Evolutionary conservation across 768 basidiomycete genomes (phyloP).

Genomic region (Tubosaeta sp.): DNA sequence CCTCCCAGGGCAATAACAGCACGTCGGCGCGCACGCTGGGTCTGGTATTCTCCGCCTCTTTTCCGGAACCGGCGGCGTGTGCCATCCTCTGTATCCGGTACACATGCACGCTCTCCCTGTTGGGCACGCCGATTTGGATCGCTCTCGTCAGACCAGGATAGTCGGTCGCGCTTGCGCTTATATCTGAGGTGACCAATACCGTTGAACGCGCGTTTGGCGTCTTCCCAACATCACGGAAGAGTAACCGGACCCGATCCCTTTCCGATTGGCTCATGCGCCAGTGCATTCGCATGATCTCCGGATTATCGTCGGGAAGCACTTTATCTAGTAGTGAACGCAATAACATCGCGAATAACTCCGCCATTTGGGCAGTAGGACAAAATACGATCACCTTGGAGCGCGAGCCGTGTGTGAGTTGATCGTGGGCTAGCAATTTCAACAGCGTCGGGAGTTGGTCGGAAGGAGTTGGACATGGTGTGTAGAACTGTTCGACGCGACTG

Average conservation of each 20-base stretch:
- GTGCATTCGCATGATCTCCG: slow-evolving; percentile 76
- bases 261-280: slow-evolving; percentile 48
- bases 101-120: slow-evolving; percentile 65
- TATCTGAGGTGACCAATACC: slow-evolving; percentile 80
- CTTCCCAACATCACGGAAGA: slow-evolving; percentile 1
- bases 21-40: slow-evolving; percentile 59
- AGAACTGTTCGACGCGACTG: slow-evolving; percentile 75
- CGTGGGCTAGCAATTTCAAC: slow-evolving; percentile 77
- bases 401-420: slow-evolving; percentile 69
- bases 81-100: slow-evolving; percentile 87
- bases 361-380: slow-evolving; percentile 80
- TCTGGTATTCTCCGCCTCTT: neutral
- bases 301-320: slow-evolving; percentile 50
- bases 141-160: slow-evolving; percentile 87
- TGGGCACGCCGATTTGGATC: slow-evolving; percentile 85
- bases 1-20: slow-evolving; percentile 76
- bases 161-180: slow-evolving; percentile 85
- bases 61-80: slow-evolving; percentile 45
- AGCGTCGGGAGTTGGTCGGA: slow-evolving; percentile 75
- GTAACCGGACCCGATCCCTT: slow-evolving; percentile 24
- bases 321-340: slow-evolving; percentile 44
- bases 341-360: slow-evolving; percentile 67
- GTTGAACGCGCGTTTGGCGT: slow-evolving; percentile 36
- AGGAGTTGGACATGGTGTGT: slow-evolving; percentile 65
- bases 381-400: slow-evolving; percentile 79